phyloP scores from a whole-genome alignment of 257 asterid genomes.

The Datura wrightii region DNA sequence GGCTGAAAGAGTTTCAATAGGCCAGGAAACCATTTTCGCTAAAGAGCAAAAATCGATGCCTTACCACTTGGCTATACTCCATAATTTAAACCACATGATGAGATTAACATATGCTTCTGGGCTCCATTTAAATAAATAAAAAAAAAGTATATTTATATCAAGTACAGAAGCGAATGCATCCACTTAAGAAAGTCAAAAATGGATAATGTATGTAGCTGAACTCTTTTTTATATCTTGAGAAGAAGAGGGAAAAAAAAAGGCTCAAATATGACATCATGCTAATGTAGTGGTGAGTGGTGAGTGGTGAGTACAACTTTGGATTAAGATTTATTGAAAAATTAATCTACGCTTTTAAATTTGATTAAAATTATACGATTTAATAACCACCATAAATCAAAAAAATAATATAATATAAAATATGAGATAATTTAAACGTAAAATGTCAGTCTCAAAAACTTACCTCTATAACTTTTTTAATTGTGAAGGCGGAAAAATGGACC shows the following conservation, averaged over 20 bases:
- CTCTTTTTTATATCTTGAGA: not conserved
- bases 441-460: not conserved
- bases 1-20: too few relatives aligned
- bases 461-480: not conserved
- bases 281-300: not conserved
- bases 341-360: not conserved
- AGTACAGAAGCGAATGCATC: not conserved
- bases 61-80: too few relatives aligned
- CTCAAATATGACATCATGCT: constrained; percentile 6
- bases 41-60: too few relatives aligned
- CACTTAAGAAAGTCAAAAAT: constrained; percentile 3
- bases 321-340: not conserved
- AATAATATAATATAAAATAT: not conserved
- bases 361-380: not conserved
- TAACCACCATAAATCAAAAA: not conserved
- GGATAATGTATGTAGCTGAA: not conserved
- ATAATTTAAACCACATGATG: not conserved
- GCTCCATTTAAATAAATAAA: not conserved
- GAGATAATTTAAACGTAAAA: not conserved
- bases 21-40: too few relatives aligned
- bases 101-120: not conserved
- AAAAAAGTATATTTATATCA: not conserved
- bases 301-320: too few relatives aligned
- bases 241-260: not conserved
- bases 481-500: not conserved